phyloP scores from a whole-genome alignment of 2,329 filamentous ascomycete genomes.

The Epichloe elymi region DNA sequence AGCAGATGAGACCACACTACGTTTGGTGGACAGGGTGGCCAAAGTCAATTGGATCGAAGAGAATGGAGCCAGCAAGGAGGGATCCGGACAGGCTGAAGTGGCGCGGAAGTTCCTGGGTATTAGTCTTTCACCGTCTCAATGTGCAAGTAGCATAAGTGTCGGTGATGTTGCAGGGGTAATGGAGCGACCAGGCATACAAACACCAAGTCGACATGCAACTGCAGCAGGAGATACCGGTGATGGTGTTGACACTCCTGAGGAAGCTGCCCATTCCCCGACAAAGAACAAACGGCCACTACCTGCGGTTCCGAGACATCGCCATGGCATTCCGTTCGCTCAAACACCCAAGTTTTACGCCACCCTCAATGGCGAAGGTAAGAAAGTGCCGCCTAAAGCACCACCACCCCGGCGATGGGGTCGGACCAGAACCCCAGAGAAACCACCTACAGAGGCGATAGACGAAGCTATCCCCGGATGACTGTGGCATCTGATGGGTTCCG shows the following conservation, averaged over 20 bases:
- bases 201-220: slow-evolving; percentile 50
- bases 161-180: slow-evolving; percentile 65
- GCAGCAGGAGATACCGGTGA: slow-evolving; percentile 12
- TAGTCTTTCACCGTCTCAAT: slow-evolving; percentile 50
- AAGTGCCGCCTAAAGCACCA: slow-evolving; percentile 31
- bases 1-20: slow-evolving; percentile 65
- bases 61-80: slow-evolving; percentile 20
- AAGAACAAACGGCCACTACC: slow-evolving; percentile 36
- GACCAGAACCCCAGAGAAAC: slow-evolving; percentile 22
- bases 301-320: slow-evolving; percentile 42
- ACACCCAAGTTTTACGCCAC: slow-evolving; percentile 17
- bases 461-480: neutral
- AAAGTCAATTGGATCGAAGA: slow-evolving; percentile 56
- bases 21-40: slow-evolving; percentile 62
- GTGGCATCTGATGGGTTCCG: neutral
- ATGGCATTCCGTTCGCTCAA: slow-evolving; percentile 33
- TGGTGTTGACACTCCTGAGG: slow-evolving; percentile 9
- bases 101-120: slow-evolving; percentile 55
- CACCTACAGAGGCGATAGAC: slow-evolving; percentile 9
- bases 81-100: slow-evolving; percentile 30
- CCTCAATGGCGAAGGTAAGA: slow-evolving; percentile 22
- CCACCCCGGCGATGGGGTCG: slow-evolving; percentile 33
- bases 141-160: slow-evolving; percentile 63
- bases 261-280: slow-evolving; percentile 9
- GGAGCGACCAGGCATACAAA: slow-evolving; percentile 72